These are phyloP conservation scores for Pterocarpus macrocarpus DNA, from an alignment of 306 rosid species.

Conservation along the genomic window DNA sequence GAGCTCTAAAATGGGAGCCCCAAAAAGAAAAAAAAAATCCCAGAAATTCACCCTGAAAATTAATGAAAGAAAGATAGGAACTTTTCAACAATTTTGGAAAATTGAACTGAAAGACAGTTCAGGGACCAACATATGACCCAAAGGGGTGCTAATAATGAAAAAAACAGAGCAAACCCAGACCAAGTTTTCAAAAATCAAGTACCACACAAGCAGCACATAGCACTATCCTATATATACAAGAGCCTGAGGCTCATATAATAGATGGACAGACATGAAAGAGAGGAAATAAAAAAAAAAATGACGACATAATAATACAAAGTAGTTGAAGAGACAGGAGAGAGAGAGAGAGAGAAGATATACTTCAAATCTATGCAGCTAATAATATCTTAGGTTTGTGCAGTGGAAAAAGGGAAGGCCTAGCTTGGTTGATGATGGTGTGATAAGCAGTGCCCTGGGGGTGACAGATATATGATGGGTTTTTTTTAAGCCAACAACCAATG, in stretches of 20 bases:
- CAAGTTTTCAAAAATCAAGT: slow-evolving; percentile 38
- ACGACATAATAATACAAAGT: slow-evolving; percentile 33
- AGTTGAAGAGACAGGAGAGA: background rate
- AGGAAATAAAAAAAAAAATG: background rate
- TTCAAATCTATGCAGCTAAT: slow-evolving; percentile 46
- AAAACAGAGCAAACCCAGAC: slow-evolving; percentile 40
- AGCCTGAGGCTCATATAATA: slow-evolving; percentile 37
- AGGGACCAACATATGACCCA: slow-evolving; percentile 42
- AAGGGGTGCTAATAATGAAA: slow-evolving; percentile 47
- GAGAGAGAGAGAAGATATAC: slow-evolving; percentile 45
- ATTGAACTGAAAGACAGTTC: slow-evolving; percentile 11
- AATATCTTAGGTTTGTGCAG: slow-evolving; percentile 6
- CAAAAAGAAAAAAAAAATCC: background rate
- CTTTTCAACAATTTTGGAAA: slow-evolving; percentile 15
- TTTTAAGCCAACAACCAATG: too few species aligned
- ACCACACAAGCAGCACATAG: slow-evolving; percentile 34
- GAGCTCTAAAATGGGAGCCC: slow-evolving; percentile 13
- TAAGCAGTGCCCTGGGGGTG: too few species aligned
- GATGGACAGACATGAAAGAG: slow-evolving; percentile 36
- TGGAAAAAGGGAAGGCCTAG: background rate
- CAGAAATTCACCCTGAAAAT: slow-evolving; percentile 25
- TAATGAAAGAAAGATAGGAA: slow-evolving; percentile 28
- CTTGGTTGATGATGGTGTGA: background rate
- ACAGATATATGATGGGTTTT: too few species aligned
- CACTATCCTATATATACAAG: slow-evolving; percentile 29